Evolutionary conservation across 192 early-diverging fungal genomes (phyloP).

Genomic region (Anaeromyces robustus): DNA sequence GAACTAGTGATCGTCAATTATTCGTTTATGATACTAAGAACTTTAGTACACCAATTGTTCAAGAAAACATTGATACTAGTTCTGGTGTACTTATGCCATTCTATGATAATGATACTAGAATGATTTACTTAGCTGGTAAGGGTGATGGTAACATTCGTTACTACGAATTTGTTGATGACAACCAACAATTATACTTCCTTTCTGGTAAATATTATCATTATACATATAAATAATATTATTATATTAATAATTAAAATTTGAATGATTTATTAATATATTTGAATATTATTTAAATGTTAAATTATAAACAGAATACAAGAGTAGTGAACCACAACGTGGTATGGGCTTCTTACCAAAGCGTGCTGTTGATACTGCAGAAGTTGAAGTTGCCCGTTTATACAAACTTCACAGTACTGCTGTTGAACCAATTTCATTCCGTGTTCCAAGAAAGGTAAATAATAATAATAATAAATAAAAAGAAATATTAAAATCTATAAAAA

Average conservation of each 20-base stretch:
- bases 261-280: too few relatives aligned
- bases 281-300: too few relatives aligned
- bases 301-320: constrained; percentile 55
- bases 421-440: constrained; percentile 93
- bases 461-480: too few relatives aligned
- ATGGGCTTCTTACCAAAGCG: constrained; percentile 89
- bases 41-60: constrained; percentile 51
- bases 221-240: background rate
- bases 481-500: too few relatives aligned
- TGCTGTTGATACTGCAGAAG: constrained; percentile 64
- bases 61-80: constrained; percentile 72
- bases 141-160: constrained; percentile 98
- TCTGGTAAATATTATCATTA: constrained; percentile 16
- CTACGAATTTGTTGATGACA: constrained; percentile 94
- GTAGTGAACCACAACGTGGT: constrained; percentile 82
- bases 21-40: constrained; percentile 68
- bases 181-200: constrained; percentile 54
- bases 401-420: constrained; percentile 79
- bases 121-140: constrained; percentile 47
- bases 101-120: constrained; percentile 77
- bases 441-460: constrained; percentile 72
- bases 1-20: constrained; percentile 86
- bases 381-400: constrained; percentile 84
- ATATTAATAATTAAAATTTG: too few relatives aligned
- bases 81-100: constrained; percentile 93